Evolutionary conservation across 352 stramenopile genomes (phyloP).

Genomic region (Pilasporangium apinafurcum): DNA sequence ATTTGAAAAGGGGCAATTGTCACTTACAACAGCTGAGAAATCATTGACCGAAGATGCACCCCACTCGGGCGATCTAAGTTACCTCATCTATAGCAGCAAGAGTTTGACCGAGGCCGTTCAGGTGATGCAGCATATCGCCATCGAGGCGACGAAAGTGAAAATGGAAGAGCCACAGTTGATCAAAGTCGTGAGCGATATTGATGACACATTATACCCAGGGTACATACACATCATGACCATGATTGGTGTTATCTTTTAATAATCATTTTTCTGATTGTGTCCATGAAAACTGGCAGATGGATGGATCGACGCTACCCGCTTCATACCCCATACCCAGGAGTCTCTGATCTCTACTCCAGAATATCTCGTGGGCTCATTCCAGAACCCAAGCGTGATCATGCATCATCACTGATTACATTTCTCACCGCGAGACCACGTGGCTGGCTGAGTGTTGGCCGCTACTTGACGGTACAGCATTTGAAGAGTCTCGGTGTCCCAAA

Average conservation of each 20-base stretch:
- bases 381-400: conserved; percentile 19
- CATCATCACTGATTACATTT: conserved; percentile 66
- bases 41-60: conserved; percentile 24
- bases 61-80: conserved; percentile 68
- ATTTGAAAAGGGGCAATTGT: not conserved
- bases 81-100: conserved; percentile 72
- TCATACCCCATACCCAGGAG: conserved; percentile 74
- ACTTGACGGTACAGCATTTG: conserved; percentile 75
- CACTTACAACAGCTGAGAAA: not conserved
- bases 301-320: conserved; percentile 65
- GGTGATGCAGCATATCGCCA: conserved; percentile 80
- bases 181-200: conserved; percentile 85
- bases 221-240: conserved; percentile 2
- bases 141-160: conserved; percentile 70
- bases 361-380: conserved; percentile 47
- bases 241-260: not conserved
- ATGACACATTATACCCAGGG: conserved; percentile 77
- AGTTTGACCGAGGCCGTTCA: conserved; percentile 76
- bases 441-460: conserved; percentile 72
- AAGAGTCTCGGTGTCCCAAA: conserved; percentile 70
- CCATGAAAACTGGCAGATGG: conserved; percentile 28
- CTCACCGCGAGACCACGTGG: conserved; percentile 72
- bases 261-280: not conserved
- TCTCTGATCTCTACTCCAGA: conserved; percentile 62
- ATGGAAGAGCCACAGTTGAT: conserved; percentile 45